These are phyloP conservation scores for Diplocarpon rosae DNA, from an alignment of 2,329 filamentous ascomycete species.

Conservation along the genomic window DNA sequence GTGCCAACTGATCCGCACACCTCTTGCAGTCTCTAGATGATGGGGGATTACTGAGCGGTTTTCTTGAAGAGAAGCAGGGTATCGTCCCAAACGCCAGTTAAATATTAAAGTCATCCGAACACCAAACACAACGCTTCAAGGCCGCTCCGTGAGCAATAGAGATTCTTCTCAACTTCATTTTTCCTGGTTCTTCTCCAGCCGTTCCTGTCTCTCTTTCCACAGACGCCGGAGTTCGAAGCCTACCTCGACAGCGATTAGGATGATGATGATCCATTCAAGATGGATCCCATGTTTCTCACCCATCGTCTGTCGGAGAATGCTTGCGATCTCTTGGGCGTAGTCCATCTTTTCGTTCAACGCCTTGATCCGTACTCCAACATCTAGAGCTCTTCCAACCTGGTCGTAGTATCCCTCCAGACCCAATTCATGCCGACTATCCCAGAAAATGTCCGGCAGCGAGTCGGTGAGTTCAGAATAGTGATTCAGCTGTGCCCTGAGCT, in stretches of 20 bases:
- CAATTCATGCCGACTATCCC: slow-evolving; percentile 82
- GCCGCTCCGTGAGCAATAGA: background rate
- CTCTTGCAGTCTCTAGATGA: background rate
- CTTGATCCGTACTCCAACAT: slow-evolving; percentile 84
- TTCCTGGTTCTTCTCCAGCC: slow-evolving; percentile 5
- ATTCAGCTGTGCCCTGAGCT: slow-evolving; percentile 83
- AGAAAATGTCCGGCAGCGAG: slow-evolving; percentile 89
- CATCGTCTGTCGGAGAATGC: slow-evolving; percentile 73
- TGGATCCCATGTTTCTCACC: slow-evolving; percentile 83
- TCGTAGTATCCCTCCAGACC: slow-evolving; percentile 93
- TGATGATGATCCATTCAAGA: slow-evolving; percentile 92
- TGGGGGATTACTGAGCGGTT: background rate
- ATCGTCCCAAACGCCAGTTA: slow-evolving; percentile 7
- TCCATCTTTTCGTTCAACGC: slow-evolving; percentile 95
- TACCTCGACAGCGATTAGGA: slow-evolving; percentile 86
- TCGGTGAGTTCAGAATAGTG: slow-evolving; percentile 96
- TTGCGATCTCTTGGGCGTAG: slow-evolving; percentile 91
- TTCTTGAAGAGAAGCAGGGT: slow-evolving; percentile 8
- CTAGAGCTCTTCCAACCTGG: slow-evolving; percentile 78
- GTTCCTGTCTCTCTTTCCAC: slow-evolving; percentile 24
- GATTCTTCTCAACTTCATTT: background rate
- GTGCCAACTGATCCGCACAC: background rate
- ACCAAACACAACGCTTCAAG: background rate
- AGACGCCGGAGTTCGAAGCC: slow-evolving; percentile 66
- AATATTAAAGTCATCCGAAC: background rate